Percentiles rank a stretch among this genome's conserved stretches.
phyloP scores from a whole-genome alignment of 2,329 filamentous ascomycete species.

The Paecilomyces sp. region DNA sequence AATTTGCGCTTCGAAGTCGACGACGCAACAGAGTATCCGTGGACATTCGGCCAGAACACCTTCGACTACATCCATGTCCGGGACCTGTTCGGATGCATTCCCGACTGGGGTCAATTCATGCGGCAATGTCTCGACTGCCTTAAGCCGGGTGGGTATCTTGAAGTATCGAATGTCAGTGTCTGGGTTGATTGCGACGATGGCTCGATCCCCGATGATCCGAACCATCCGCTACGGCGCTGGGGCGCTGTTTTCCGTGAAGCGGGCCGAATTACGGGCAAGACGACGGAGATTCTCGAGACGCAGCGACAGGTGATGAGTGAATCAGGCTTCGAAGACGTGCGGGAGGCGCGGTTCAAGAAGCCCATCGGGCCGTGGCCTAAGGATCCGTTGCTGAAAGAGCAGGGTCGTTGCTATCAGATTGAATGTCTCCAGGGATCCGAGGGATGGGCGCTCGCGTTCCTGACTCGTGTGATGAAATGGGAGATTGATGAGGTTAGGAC shows the following conservation, averaged over 20 bases:
- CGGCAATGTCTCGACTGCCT: constrained; percentile 17
- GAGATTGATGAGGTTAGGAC: background rate
- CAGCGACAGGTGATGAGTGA: background rate
- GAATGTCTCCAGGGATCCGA: background rate
- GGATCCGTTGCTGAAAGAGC: background rate
- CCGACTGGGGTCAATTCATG: constrained; percentile 40
- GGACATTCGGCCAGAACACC: constrained; percentile 29
- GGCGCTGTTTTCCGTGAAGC: background rate
- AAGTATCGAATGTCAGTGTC: background rate
- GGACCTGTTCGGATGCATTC: constrained; percentile 38
- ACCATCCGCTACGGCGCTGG: background rate
- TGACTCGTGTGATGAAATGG: background rate
- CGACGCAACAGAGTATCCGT: constrained; percentile 32
- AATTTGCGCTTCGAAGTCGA: constrained; percentile 44
- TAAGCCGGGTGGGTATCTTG: background rate
- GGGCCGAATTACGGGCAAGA: background rate
- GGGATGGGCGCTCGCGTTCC: background rate
- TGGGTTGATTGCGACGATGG: background rate
- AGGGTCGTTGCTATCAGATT: background rate
- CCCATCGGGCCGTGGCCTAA: background rate
- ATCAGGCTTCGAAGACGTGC: background rate
- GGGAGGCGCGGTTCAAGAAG: background rate
- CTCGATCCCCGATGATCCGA: background rate
- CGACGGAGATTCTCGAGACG: background rate
- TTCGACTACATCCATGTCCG: constrained; percentile 42